Evolutionary conservation across 2,329 filamentous ascomycete genomes (phyloP), one percentile per base, ranked within the genome.

Genomic region (Conoideocrella luteorostrata): DNA sequence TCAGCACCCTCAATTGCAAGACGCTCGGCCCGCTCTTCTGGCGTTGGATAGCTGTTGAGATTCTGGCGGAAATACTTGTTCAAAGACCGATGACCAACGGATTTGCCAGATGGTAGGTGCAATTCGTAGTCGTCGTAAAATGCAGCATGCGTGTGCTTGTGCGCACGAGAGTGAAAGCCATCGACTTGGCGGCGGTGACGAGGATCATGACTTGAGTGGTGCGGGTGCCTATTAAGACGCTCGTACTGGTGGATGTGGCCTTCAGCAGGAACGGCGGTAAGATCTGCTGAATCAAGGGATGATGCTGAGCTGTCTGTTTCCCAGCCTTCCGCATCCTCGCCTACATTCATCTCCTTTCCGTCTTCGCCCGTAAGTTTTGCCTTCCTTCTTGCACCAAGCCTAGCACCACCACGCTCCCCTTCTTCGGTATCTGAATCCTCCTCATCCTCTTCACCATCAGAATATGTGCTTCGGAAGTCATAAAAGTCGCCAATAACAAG

Each of bases 401-500:
- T 91, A 48, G 84, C 82, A 12, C 85, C 86, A 12, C 76, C 71
- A 7, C 66, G 68, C 30, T 70, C 67, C 22, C 69, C 69, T n/a
- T 50, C 56, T 2, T 47, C 41, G 1, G 47, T 44, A 20, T 67
- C 71, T 39, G 75, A 75, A 7, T 69, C 70, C 4, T 65, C 61
- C 11, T 71, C 73, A 18, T 82, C 79, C 5, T 79, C 77, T 13
- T 78, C 86, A 10, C 75, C 80, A 56, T 97, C 93, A 0, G 89
- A 93, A 63, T 98, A 98, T 2, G 93, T 95, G 66, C 86, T 87
- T 52, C 87, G 79, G 75, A 98, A 98, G 61, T 98, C 93, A 65
- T 98, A 98, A 64, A 88, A 96, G 52, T 97, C 88, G 45, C 93
- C 93, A 57, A 98, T 88, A 44, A 94, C 88, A 23, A 97, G 77